These are phyloP conservation scores for Lasiodiplodia hormozganensis DNA, from an alignment of 2,329 filamentous ascomycete species.

Conservation along the genomic window DNA sequence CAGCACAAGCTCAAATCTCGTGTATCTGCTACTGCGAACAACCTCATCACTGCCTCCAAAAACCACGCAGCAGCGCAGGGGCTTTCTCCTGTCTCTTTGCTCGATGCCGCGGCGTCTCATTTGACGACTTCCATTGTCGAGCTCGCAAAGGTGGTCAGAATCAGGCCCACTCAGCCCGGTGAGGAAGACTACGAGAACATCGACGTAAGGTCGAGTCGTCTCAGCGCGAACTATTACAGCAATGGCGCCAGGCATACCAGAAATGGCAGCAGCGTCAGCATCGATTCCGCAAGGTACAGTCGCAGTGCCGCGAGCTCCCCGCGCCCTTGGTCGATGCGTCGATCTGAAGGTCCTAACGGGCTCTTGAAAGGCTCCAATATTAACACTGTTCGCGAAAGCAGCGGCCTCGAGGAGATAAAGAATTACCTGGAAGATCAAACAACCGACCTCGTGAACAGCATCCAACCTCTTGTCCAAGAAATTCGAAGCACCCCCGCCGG, in stretches of 20 bases:
- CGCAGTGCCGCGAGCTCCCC: slow-evolving; percentile 47
- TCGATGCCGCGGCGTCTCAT: slow-evolving; percentile 93
- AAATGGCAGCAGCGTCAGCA: slow-evolving; percentile 46
- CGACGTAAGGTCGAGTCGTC: slow-evolving; percentile 10
- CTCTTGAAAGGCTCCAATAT: slow-evolving; percentile 35
- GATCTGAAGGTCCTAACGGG: slow-evolving; percentile 26
- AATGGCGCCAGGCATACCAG: slow-evolving; percentile 34
- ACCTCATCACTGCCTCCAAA: slow-evolving; percentile 91
- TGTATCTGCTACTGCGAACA: slow-evolving; percentile 93
- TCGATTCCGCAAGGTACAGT: slow-evolving; percentile 37
- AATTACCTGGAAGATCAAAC: slow-evolving; percentile 85
- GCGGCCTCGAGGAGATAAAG: slow-evolving; percentile 66
- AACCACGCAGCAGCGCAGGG: slow-evolving; percentile 85
- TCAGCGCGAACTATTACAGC: slow-evolving; percentile 23
- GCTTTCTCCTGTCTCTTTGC: slow-evolving; percentile 87
- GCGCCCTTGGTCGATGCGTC: slow-evolving; percentile 25
- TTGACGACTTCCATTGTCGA: slow-evolving; percentile 86
- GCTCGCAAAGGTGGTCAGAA: slow-evolving; percentile 82
- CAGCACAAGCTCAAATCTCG: slow-evolving; percentile 76
- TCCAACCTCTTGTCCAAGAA: slow-evolving; percentile 78
- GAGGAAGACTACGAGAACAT: slow-evolving; percentile 72
- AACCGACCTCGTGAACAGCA: slow-evolving; percentile 76
- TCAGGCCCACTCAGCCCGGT: slow-evolving; percentile 75
- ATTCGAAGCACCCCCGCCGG: slow-evolving; percentile 59
- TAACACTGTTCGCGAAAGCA: slow-evolving; percentile 34